These are phyloP conservation scores for Vigna trinervia DNA, from an alignment of 306 rosid genomes.

Conservation along the genomic window DNA sequence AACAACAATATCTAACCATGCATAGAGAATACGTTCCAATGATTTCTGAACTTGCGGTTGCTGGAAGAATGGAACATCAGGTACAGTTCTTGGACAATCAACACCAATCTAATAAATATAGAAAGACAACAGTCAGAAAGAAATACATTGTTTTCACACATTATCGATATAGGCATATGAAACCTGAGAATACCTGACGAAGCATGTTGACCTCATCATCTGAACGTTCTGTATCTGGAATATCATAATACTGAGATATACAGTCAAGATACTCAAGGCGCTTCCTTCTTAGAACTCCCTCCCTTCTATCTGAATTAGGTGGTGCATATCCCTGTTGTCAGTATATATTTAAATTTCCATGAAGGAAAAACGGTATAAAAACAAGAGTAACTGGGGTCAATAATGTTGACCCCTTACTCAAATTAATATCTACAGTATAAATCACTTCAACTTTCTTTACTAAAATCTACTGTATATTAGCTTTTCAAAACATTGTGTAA, in stretches of 20 bases:
- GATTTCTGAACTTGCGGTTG: conserved; percentile 87
- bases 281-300: conserved; percentile 84
- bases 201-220: conserved; percentile 93
- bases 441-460: conserved; percentile 35
- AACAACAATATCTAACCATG: conserved; percentile 63
- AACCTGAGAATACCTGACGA: conserved; percentile 67
- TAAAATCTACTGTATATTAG: background rate
- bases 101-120: conserved; percentile 66
- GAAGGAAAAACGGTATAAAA: conserved; percentile 35
- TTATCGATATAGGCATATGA: conserved; percentile 14
- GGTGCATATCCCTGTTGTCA: conserved; percentile 99
- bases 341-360: conserved; percentile 74
- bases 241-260: conserved; percentile 78
- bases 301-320: conserved; percentile 96
- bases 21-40: conserved; percentile 84
- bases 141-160: conserved; percentile 11
- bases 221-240: conserved; percentile 80
- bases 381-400: conserved; percentile 32
- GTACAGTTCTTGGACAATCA: conserved; percentile 96
- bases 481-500: conserved; percentile 37
- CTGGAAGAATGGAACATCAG: conserved; percentile 86
- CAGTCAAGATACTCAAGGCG: conserved; percentile 84
- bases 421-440: background rate
- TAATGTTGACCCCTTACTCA: conserved; percentile 23
- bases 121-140: conserved; percentile 37